A percentile compares a stretch with the other conserved stretches of the same genome.
Conservation (phyloP, 2,329 filamentous ascomycete genomes). For the Clonostachys rhizophaga region DNA sequence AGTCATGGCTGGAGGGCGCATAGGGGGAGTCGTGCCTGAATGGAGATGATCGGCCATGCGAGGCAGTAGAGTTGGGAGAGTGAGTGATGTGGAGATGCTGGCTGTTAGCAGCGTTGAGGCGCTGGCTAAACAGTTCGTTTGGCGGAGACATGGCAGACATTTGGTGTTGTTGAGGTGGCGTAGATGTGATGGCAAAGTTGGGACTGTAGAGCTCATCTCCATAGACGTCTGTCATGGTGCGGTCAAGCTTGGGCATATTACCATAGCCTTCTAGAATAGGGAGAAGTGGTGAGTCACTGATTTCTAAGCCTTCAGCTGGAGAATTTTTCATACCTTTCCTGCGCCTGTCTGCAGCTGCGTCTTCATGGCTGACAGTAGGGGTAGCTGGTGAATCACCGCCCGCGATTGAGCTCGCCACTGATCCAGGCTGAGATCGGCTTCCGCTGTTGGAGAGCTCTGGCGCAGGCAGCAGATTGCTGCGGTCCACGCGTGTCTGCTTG, state of each 20-base stretch:
- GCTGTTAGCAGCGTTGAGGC: constrained; percentile 74
- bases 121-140: constrained; percentile 66
- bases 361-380: constrained; percentile 43
- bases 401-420: constrained; percentile 51
- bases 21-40: constrained; percentile 70
- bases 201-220: constrained; percentile 82
- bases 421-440: constrained; percentile 43
- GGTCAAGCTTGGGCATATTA: constrained; percentile 69
- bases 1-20: constrained; percentile 43
- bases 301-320: neutral
- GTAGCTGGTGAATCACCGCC: constrained; percentile 55
- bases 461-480: constrained; percentile 32
- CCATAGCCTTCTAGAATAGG: constrained; percentile 50
- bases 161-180: constrained; percentile 42
- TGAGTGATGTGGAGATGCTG: constrained; percentile 60
- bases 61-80: constrained; percentile 38
- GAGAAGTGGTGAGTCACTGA: constrained; percentile 53
- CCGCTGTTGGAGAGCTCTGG: constrained; percentile 33
- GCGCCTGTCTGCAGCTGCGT: constrained; percentile 41
- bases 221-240: constrained; percentile 82
- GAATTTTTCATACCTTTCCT: constrained; percentile 46
- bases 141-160: constrained; percentile 36
- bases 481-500: constrained; percentile 30
- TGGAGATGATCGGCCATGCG: constrained; percentile 65
- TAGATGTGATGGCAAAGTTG: constrained; percentile 53